Evolutionary conservation across 1,139 yeast species (phyloP), one percentile per base, ranked within the genome.

Genomic region (Debaryomyces psychrophilus): DNA sequence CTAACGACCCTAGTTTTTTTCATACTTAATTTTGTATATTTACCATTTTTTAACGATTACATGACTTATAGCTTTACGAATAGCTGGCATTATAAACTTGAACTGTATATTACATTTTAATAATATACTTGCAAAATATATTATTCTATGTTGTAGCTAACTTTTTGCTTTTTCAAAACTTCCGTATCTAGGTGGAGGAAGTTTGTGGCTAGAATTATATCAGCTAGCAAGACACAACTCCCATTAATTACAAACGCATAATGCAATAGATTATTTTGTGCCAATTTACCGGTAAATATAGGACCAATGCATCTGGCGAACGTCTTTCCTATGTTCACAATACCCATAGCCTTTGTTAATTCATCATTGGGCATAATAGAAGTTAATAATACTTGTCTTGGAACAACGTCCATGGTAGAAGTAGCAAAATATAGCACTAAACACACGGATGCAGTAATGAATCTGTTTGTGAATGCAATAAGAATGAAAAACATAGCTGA

Each of bases 391-490:
- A 90, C 81, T 63, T 90, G 96, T 44, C 97, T 76, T 6, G 97
- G 96, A 1, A 90, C 95, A 25, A 90, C 96, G 61, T 90, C 97
- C 93, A 90, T 89, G 0, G 90, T 80, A 2, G 83, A 74, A 1
- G 90, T 75, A 2, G 81, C 66, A 45, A 80, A 77, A 48, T 85
- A 75, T 14, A 77, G 60, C 17, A 82, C 51, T 31, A 82, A 63
- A 6, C 93, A 85, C 4, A 78, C 71, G 2, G 82, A 59, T 0
- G 84, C 79, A 1, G 61, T 48, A 0, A 53, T 20, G 36, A 64
- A 68, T 3, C 58, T 53, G n/a, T 46, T 41, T 17, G 59, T 49
- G 8, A 62, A 54, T 1, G 73, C 67, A 22, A 73, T 60, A 5
- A 57, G 41, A 17, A 67, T 59, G 56, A 85, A 79, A 49, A 87